Conservation (phyloP, 805 yeast genomes). For the Pichia pseudocactophila region DNA sequence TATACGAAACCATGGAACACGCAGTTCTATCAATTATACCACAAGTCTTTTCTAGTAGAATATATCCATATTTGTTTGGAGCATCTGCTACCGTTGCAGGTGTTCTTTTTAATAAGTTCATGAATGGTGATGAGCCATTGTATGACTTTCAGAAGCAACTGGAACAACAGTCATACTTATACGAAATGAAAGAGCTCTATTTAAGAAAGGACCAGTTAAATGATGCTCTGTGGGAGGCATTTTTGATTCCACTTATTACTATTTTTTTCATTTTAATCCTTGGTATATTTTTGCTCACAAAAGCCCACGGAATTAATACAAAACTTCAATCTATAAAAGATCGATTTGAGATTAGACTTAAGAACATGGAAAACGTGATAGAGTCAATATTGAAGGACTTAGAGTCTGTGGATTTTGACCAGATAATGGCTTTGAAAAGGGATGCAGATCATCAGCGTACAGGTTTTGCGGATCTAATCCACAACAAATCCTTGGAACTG, state of each 20-base stretch:
- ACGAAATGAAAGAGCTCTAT: slow-evolving; percentile 6
- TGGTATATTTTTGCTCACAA: neutral
- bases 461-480: slow-evolving; percentile 2
- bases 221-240: neutral
- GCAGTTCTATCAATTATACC: too few relatives aligned
- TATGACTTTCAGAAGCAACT: slow-evolving; percentile 5
- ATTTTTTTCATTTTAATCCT: neutral
- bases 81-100: slow-evolving; percentile 4
- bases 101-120: neutral
- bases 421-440: slow-evolving; percentile 1
- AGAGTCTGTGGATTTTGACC: slow-evolving; percentile 1
- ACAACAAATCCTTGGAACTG: slow-evolving; percentile 4
- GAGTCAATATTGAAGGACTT: slow-evolving; percentile 10
- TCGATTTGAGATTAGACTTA: neutral
- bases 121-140: slow-evolving; percentile 1
- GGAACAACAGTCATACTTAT: slow-evolving; percentile 5
- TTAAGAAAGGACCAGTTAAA: slow-evolving; percentile 7
- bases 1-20: too few relatives aligned
- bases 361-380: slow-evolving; percentile 9
- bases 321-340: neutral
- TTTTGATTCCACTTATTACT: neutral
- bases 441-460: slow-evolving; percentile 7
- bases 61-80: neutral
- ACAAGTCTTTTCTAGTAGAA: neutral
- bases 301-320: neutral